Conservation (phyloP, 805 yeast genomes). For the Kazachstania africana region DNA sequence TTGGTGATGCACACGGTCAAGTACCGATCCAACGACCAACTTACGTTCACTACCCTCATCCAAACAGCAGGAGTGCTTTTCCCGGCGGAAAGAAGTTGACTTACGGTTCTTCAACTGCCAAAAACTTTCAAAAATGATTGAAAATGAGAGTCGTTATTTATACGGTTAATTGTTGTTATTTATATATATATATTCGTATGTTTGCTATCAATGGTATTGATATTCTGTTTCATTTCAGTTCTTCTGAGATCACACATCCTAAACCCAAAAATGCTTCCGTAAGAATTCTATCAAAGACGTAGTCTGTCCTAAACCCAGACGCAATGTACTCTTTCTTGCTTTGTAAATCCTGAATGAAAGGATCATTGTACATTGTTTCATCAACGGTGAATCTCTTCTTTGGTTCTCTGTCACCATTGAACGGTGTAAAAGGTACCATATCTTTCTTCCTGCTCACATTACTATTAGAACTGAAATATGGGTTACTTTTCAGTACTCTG, state of each 20-base stretch:
- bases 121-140: too few species aligned
- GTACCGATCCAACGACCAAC: background rate
- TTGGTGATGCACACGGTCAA: background rate
- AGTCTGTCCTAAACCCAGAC: slow-evolving; percentile 68
- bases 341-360: slow-evolving; percentile 42
- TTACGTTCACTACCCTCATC: background rate
- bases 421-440: slow-evolving; percentile 74
- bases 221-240: slow-evolving; percentile 27
- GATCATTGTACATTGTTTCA: slow-evolving; percentile 42
- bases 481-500: slow-evolving; percentile 27
- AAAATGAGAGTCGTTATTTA: too few species aligned
- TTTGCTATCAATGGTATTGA: too few species aligned
- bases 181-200: too few species aligned
- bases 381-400: slow-evolving; percentile 39
- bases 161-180: too few species aligned
- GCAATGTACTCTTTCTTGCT: slow-evolving; percentile 61
- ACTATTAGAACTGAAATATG: slow-evolving; percentile 22
- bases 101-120: too few species aligned
- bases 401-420: slow-evolving; percentile 73
- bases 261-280: slow-evolving; percentile 86
- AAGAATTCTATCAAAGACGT: slow-evolving; percentile 62
- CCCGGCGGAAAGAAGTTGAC: background rate
- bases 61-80: background rate
- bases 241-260: slow-evolving; percentile 65
- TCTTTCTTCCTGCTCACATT: slow-evolving; percentile 5